Evolutionary conservation across 2,329 filamentous ascomycete species (phyloP).

Genomic region (Allantophomopsis cytisporea): DNA sequence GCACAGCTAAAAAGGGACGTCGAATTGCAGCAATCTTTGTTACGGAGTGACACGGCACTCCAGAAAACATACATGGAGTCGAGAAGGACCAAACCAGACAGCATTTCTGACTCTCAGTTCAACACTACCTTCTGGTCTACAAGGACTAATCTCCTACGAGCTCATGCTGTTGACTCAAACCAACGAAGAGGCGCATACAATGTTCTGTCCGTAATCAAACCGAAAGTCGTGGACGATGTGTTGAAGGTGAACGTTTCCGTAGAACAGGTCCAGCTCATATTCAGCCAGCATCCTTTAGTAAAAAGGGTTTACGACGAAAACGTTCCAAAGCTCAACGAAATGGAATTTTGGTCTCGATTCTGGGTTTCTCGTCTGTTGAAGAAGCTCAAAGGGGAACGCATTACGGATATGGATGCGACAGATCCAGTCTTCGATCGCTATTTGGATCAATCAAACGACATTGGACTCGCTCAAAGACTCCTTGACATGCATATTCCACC

Average conservation of each 20-base stretch:
- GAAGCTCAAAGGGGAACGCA: constrained; percentile 79
- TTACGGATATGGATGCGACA: constrained; percentile 61
- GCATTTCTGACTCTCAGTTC: constrained; percentile 68
- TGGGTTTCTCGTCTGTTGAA: constrained; percentile 86
- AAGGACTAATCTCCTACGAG: constrained; percentile 69
- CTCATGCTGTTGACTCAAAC: constrained; percentile 77
- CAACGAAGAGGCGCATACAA: constrained; percentile 90
- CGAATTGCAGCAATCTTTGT: constrained; percentile 73
- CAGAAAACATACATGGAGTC: constrained; percentile 82
- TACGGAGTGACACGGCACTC: constrained; percentile 65
- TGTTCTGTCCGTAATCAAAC: constrained; percentile 80
- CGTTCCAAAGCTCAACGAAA: constrained; percentile 67
- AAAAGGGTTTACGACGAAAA: constrained; percentile 87
- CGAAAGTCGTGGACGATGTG: constrained; percentile 59
- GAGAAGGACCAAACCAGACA: constrained; percentile 68
- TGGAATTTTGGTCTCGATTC: constrained; percentile 86
- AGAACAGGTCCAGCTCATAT: constrained; percentile 87
- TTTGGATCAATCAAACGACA: constrained; percentile 56
- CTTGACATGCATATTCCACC: constrained; percentile 61
- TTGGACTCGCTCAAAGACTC: constrained; percentile 35
- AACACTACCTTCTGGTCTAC: constrained; percentile 93
- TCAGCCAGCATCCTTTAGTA: constrained; percentile 84
- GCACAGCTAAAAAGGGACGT: constrained; percentile 63
- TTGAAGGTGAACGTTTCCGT: constrained; percentile 74
- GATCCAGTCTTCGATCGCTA: constrained; percentile 81